A percentile compares a stretch with the other conserved stretches of the same genome.
These are phyloP conservation scores for Elymus sibiricus DNA, from an alignment of 176 grass and related monocot genomes.

Conservation along the genomic window DNA sequence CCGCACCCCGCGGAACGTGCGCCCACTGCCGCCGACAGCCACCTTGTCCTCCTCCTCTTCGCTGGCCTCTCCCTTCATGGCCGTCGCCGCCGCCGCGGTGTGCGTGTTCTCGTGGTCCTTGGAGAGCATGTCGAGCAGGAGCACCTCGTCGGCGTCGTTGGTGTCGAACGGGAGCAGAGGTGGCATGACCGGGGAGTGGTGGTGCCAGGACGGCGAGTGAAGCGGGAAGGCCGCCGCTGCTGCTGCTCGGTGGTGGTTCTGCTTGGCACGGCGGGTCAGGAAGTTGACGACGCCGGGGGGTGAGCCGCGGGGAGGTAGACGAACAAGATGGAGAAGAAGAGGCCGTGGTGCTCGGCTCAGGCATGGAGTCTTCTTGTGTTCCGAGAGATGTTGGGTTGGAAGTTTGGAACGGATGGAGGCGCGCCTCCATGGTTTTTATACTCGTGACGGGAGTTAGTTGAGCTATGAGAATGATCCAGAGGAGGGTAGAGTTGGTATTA, in stretches of 20 bases:
- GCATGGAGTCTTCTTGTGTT: neutral
- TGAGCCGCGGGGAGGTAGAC: neutral
- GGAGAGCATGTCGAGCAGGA: neutral
- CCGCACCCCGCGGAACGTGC: too few relatives aligned
- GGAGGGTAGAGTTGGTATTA: neutral
- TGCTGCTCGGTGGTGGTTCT: neutral
- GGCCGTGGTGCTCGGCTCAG: neutral
- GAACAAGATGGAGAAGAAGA: neutral
- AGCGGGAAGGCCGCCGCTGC: too few relatives aligned
- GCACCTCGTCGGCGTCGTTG: neutral
- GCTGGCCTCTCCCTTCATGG: neutral
- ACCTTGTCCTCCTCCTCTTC: too few relatives aligned
- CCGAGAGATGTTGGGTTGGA: too few relatives aligned
- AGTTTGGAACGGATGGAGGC: neutral
- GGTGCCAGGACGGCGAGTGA: constrained; percentile 35
- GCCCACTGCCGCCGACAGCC: too few relatives aligned
- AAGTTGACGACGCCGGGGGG: constrained; percentile 13
- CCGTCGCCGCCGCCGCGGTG: neutral
- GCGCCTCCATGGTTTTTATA: constrained; percentile 9
- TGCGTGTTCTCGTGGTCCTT: neutral
- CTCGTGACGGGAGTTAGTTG: neutral
- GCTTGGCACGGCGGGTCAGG: constrained; percentile 12
- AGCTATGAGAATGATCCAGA: too few relatives aligned
- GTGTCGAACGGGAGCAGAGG: constrained; percentile 29
- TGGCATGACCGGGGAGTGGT: neutral